Percentiles rank a stretch among this genome's conserved stretches.
Conservation (phyloP, 2,329 filamentous ascomycete genomes). For the Trichoderma brevicompactum region DNA sequence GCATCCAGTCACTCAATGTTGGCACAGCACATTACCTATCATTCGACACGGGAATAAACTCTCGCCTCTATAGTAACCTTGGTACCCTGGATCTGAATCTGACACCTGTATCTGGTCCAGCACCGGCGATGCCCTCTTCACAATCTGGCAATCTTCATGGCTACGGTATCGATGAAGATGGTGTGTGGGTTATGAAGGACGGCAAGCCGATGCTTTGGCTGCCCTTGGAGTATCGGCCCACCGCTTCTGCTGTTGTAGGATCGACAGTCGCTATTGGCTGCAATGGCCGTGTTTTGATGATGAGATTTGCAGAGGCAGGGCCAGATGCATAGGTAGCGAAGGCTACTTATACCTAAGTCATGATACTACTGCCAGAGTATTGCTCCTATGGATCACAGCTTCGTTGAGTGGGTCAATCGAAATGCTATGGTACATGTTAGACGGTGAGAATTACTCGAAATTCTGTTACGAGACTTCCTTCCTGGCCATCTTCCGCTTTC, state of each 20-base stretch:
- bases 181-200: slow-evolving; percentile 29
- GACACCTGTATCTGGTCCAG: too few relatives aligned
- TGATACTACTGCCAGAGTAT: not conserved
- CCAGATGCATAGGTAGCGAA: not conserved
- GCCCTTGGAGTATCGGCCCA: slow-evolving; percentile 25
- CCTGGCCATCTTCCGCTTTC: too few relatives aligned
- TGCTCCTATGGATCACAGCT: too few relatives aligned
- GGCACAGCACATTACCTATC: not conserved
- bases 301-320: slow-evolving; percentile 27
- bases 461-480: too few relatives aligned
- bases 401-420: too few relatives aligned
- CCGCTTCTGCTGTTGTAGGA: not conserved
- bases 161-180: slow-evolving; percentile 6
- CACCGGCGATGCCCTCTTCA: not conserved
- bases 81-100: slow-evolving; percentile 12
- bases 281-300: slow-evolving; percentile 21
- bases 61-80: slow-evolving; percentile 3
- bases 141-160: not conserved
- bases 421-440: too few relatives aligned
- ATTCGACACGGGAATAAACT: not conserved
- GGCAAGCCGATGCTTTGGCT: slow-evolving; percentile 31
- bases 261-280: slow-evolving; percentile 28
- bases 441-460: too few relatives aligned
- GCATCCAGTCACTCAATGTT: not conserved
- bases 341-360: too few relatives aligned